A percentile compares a stretch with the other conserved stretches of the same genome.
phyloP scores from a whole-genome alignment of 495 filamentous ascomycete species.

The Podospora bellae-mahoneyi region DNA sequence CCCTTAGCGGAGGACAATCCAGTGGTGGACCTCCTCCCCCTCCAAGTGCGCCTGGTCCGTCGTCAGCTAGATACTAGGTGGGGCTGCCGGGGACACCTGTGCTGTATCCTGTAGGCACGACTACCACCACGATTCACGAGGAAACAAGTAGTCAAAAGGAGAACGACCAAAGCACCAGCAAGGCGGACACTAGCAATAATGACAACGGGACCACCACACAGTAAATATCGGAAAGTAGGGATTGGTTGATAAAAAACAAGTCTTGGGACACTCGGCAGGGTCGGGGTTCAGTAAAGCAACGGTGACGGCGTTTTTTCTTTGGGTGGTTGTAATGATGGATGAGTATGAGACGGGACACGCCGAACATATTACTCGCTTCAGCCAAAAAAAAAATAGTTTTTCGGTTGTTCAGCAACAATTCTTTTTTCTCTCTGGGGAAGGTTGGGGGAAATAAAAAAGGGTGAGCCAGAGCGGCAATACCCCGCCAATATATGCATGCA shows the following conservation, averaged over 20 bases:
- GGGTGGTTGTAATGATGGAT: background rate
- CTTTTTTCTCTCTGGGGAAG: background rate
- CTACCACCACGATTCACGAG: conserved; percentile 5
- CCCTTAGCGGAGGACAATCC: background rate
- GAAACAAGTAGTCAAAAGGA: background rate
- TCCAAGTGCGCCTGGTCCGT: conserved; percentile 13
- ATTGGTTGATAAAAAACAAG: background rate
- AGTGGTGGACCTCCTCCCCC: background rate
- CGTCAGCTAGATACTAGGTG: conserved; percentile 18
- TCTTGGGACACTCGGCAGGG: background rate
- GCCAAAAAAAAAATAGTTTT: background rate
- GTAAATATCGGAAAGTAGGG: background rate
- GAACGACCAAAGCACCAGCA: background rate
- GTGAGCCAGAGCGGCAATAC: background rate
- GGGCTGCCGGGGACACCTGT: background rate
- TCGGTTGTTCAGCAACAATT: background rate
- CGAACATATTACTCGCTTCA: background rate
- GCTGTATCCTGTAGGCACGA: conserved; percentile 2
- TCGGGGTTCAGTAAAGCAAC: background rate
- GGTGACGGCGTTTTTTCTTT: background rate
- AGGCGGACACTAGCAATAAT: background rate
- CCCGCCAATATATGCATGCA: background rate
- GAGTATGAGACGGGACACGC: background rate
- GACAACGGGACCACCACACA: background rate
- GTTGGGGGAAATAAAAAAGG: background rate